Evolutionary conservation across 2,329 filamentous ascomycete species (phyloP), one percentile per base, ranked within the genome.

Genomic region (Aspergillus neoniger): DNA sequence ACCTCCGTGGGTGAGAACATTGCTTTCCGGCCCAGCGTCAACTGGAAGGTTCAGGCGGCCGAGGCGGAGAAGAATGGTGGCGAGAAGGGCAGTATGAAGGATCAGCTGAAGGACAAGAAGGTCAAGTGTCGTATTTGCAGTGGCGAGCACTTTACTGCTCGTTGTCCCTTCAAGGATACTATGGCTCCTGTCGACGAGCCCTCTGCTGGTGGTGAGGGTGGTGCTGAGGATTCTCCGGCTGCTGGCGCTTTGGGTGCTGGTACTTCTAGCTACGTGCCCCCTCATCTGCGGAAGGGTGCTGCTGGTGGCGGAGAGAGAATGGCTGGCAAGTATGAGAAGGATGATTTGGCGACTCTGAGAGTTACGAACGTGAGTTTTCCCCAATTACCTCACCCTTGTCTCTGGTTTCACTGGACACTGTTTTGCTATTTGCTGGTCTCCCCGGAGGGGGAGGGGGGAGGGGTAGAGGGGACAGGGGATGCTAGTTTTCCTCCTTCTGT

Each of bases 91-190:
- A 80, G 82, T 74, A 84, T 88, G 79, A 85, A 86, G 76, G 83
- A 85, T 64, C 82, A 85, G 72, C 85, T 98, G 74, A 96, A 95
- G 87, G 93, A 97, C 83, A 96, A 97, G 87, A 96, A 97, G 84
- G 96, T 99, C 85, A 98, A 98, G 86, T 99, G 95, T 81, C 91
- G 95, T 85, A 98, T 99, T 77, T 99, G 95, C 83, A 91, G 89
- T 77, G 95, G 94, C 76, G 95, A 99, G 84, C 95, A 99, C 87
- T 99, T 98, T 85, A 99, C 95, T 44, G 94, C 94, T 69, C 90
- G 95, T 78, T 99, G 95, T 87, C 95, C 95, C 38, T 99, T 96
- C 89, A 99, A 98, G 85, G 95, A 98, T 78, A 99, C 94, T 71
- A 97, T 99, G 92, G 92, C 94, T 38, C 95, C 81, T 6, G 78